Percentiles rank a stretch among this genome's conserved stretches.
Conservation (phyloP, 257 asterid genomes). For the Nicotiana tomentosiformis region DNA sequence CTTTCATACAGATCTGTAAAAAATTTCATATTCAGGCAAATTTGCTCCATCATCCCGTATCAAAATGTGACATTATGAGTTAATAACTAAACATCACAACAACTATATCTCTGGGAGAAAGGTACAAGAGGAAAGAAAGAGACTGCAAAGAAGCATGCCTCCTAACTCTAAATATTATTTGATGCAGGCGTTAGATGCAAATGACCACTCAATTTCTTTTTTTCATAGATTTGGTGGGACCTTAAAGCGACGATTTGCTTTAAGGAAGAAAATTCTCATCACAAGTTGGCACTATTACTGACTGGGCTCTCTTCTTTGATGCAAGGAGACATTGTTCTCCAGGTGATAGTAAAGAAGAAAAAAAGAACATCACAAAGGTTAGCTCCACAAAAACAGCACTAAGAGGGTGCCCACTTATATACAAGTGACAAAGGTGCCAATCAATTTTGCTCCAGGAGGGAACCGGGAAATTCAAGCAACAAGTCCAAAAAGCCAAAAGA, state of each 20-base stretch:
- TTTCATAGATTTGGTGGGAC: background rate
- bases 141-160: background rate
- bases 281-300: background rate
- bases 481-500: background rate
- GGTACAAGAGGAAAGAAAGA: background rate
- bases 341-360: background rate
- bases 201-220: background rate
- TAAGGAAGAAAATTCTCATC: conserved; percentile 1
- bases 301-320: background rate
- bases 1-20: conserved; percentile 69
- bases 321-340: background rate
- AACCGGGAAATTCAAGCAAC: background rate
- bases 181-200: background rate
- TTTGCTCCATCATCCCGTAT: background rate
- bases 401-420: background rate
- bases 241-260: background rate
- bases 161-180: background rate
- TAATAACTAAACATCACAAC: background rate
- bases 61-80: background rate
- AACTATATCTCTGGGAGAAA: background rate
- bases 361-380: no score
- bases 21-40: background rate
- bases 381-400: background rate
- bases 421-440: background rate
- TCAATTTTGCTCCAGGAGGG: background rate